Evolutionary conservation across 202 grass and related monocot species (phyloP), one percentile per base, ranked within the genome.

Genomic region (Zizania palustris): DNA sequence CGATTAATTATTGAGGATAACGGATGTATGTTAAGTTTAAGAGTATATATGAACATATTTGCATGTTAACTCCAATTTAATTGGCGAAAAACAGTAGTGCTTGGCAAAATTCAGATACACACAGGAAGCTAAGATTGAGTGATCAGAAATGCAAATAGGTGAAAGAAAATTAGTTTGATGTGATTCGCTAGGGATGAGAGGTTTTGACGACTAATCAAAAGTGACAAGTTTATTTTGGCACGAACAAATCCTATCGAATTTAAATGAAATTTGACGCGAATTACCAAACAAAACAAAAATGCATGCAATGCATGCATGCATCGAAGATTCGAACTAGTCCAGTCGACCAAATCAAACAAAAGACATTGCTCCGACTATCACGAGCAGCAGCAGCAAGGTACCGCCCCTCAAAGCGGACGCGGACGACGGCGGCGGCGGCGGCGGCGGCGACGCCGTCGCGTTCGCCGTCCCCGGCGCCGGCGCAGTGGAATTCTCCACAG

Each of bases 191-290:
- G 7, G 13, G 12, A 28, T 1, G 40, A 46, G 9, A 63, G 7
- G 50, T 18, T 20, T 67, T 45, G 37, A 43, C 15, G 9, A 55
- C 28, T 0, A 21, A 74, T 2, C 7, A 46, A 46, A 67, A 73
- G 50, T 3, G 19, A 72, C 40, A 65, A 41, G 8, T 5, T 65
- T 86, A 76, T 86, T 81, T 58, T 71, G 33, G 28, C 44, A 48
- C 4, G 57, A 50, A 5, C 11, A 4, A 41, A 33, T 15, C 16
- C 34, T 72, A 77, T 60, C 60, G 21, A 49, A 49, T 9, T 71
- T 4, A 58, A 18, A 77, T 16, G 42, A 1, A 20, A 67, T 36
- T 12, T 12, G 5, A 38, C 36, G 16, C 56, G 13, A 72, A 33
- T 19, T 5, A 40, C 59, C 35, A 40, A 40, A 49, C 12, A 36